phyloP scores from a whole-genome alignment of 306 rosid species.

The Casuarina equisetifolia region DNA sequence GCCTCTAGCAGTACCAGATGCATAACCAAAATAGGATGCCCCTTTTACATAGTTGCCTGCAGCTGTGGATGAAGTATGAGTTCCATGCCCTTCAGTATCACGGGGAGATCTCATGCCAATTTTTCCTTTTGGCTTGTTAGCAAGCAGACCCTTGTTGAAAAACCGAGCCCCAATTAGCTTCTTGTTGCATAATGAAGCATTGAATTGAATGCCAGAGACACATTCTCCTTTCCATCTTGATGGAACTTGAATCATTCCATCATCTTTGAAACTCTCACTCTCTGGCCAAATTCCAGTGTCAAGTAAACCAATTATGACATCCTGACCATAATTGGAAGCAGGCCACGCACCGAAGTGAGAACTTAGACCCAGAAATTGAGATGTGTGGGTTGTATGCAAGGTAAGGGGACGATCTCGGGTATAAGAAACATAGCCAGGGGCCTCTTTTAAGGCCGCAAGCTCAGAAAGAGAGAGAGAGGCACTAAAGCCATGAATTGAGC shows the following conservation, averaged over 20 bases:
- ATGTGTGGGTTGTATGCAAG: conserved; percentile 66
- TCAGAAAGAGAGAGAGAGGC: conserved; percentile 57
- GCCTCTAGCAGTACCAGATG: conserved; percentile 51
- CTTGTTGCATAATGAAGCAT: conserved; percentile 62
- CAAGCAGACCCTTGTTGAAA: conserved; percentile 60
- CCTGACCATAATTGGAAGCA: conserved; percentile 44
- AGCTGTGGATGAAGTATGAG: conserved; percentile 72
- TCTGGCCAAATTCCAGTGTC: conserved; percentile 86
- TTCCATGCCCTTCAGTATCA: conserved; percentile 74
- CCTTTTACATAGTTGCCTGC: conserved; percentile 49
- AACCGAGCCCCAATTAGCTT: conserved; percentile 75
- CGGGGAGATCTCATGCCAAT: conserved; percentile 51
- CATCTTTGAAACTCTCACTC: conserved; percentile 59
- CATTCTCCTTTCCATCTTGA: conserved; percentile 74
- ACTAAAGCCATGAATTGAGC: conserved; percentile 67
- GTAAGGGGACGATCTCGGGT: conserved; percentile 33
- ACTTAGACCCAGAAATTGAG: conserved; percentile 61
- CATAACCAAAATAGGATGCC: conserved; percentile 67
- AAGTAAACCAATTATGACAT: conserved; percentile 62
- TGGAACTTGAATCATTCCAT: conserved; percentile 51
- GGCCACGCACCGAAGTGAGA: conserved; percentile 53
- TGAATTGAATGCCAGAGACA: conserved; percentile 49
- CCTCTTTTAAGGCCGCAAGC: conserved; percentile 43
- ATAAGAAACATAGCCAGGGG: conserved; percentile 54
- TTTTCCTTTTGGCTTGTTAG: conserved; percentile 34